A percentile compares a stretch with the other conserved stretches of the same genome.
phyloP scores from a whole-genome alignment of 2,329 filamentous ascomycete species.

The Diaporthe citriasiana region DNA sequence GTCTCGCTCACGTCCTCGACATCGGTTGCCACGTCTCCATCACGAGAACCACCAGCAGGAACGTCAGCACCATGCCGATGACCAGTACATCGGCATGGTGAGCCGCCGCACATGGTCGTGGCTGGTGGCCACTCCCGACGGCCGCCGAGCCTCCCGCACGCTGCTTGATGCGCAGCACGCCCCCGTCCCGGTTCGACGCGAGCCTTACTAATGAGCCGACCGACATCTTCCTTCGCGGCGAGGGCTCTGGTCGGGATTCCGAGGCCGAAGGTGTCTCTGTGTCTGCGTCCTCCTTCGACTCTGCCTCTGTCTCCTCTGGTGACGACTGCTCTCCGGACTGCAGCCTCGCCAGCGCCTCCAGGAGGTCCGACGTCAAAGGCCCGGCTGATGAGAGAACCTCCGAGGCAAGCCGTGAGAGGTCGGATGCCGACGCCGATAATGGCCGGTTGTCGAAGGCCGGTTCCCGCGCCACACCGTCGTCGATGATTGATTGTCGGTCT shows the following conservation, averaged over 20 bases:
- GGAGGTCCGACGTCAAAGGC: constrained; percentile 43
- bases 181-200: constrained; percentile 1
- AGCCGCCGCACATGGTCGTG: background rate
- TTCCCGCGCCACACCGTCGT: constrained; percentile 36
- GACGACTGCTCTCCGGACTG: background rate
- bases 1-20: constrained; percentile 44
- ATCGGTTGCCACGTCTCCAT: constrained; percentile 48
- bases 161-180: constrained; percentile 17
- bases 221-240: constrained; percentile 26
- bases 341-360: constrained; percentile 39
- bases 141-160: constrained; percentile 14
- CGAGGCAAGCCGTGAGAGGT: constrained; percentile 38
- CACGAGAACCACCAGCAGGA: constrained; percentile 49
- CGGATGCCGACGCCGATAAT: constrained; percentile 43
- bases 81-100: constrained; percentile 50
- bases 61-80: constrained; percentile 49
- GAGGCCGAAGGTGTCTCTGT: background rate
- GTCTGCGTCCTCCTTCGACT: background rate
- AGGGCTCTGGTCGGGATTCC: background rate
- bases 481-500: background rate
- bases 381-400: constrained; percentile 44
- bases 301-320: background rate
- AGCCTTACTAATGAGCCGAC: constrained; percentile 39
- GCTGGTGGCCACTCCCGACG: background rate
- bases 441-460: constrained; percentile 47